Base-by-base conservation (phyloP, 2,329 filamentous ascomycete genomes). In the Fusarium nisikadoi region DNA sequence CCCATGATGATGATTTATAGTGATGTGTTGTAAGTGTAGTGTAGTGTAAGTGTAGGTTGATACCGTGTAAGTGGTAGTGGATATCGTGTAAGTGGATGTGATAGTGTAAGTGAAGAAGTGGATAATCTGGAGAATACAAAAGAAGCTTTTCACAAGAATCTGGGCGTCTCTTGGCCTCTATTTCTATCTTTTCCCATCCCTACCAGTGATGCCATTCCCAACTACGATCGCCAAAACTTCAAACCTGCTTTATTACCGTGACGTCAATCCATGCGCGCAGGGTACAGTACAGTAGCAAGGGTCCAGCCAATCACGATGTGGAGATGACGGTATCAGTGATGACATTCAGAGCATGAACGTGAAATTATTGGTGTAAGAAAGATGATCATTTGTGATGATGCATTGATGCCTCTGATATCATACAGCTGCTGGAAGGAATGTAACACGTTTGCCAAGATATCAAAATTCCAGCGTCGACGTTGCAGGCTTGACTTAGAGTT, bases 1-100 rank as follows among this genome's bases (percentile, higher is more conserved):
- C 78, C 78, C 80, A 81, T 81, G 46, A 20, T 78, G 71, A n/a
- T 62, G 29, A n/a, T 19, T 65, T 29, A 42, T 65, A 17, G 27
- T 50, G n/a, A 20, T 54, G 5, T 20, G 0, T 19, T 45, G 2
- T 25, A 25, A 33, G 36, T 35, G 25, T 36, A 23, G 27, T 9
- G n/a, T 23, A 29, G 23, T 45, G 12, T 60, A 2, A 14, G 33
- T 55, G 27, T 53, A 43, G 39, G 33, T 39, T 42, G 25, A 14
- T 20, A 50, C 23, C 23, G 36, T 46, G 39, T 38, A 53, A 57
- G 54, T 58, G 58, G 56, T 13, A 31, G 36, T 54, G 50, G 47
- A 11, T 35, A 50, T 25, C 12, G 50, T 67, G 17, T 33, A 33
- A 31, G 33, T 14, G 43, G 31, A 29, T 27, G 42, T 36, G n/a